Evolutionary conservation across 805 yeast species (phyloP), one percentile per base, ranked within the genome.

Genomic region (Barnettozyma sucrosica): DNA sequence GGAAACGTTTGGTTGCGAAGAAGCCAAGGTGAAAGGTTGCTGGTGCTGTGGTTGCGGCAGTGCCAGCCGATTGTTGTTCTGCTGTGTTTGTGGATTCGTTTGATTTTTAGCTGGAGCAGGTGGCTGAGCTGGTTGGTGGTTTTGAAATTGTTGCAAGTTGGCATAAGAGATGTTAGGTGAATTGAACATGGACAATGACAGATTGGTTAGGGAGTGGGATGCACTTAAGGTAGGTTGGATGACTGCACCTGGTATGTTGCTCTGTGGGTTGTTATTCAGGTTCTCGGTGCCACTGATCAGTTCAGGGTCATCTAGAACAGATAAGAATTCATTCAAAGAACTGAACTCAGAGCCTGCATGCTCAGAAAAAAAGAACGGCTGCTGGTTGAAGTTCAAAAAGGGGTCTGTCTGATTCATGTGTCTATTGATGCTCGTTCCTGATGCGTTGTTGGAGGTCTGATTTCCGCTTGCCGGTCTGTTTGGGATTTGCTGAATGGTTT

Each of bases 291-390:
- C 72, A 55, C 72, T 76, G 10, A 80, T 81, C 58, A 82, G 67
- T 45, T 81, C 86, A 0, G 90, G 86, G 60, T 89, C 96, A 57
- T 90, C 97, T 41, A 90, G 78, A 87, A 90, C 87, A 2, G 90
- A 81, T 45, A 90, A 68, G 58, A 90, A 90, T 61, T 90, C 97
- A 50, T 89, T 89, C 55, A 90, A 70, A 1, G 96, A 89, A 52
- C 89, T 81, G 61, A 90, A 89, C 66, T 90, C 97, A 19, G 93
- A 83, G 2, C 96, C 96, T 0, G 93, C 95, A 62, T 89, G 95
- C 58, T 89, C 96, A 0, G 96, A 85, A 53, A 80, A 84, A 67
- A 89, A 89, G 49, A 85, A 79, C 0, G 95, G 93, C 52, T 81
- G 86, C 49, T 81, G 87, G 36, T 57, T 57, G 36, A 55, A 52